Base-by-base conservation (phyloP, 352 stramenopile genomes). In the Pseudoperonospora humuli region DNA sequence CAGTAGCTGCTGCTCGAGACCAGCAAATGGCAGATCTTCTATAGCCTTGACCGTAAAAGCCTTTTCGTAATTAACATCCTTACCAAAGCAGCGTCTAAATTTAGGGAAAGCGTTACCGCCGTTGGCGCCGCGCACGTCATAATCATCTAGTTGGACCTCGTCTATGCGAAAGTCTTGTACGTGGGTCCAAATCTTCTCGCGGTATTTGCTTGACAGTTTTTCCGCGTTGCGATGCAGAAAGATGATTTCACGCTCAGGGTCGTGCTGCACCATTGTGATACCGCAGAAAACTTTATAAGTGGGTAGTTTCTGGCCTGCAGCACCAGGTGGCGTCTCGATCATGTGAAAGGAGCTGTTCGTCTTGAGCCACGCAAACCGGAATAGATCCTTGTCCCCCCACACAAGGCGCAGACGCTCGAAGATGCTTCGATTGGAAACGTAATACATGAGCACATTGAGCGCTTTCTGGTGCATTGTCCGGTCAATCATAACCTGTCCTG, bases 361-460 rank as follows among this genome's bases (percentile, higher is more conserved):
- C 52, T 86, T 87, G 19, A 81, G 52, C 78, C 78, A 90, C 33
- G 75, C 78, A 11, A 91, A 74, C 13, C 79, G 75, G 46, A 88
- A 91, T 3, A 90, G 39, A 39, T 90, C 78, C 48, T 91, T 91
- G 54, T 91, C 79, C 10, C 79, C 79, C 74, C 74, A 88, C 26
- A 86, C 64, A 8, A 90, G 63, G 7, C 56, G 51, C 40, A 88
- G 36, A 15, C 62, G 39, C 29, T 85, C 70, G 20, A 70, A 54
- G 5, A 71, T 39, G 11, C 55, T 45, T 2, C 68, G 69, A 18
- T 63, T 24, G 9, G 68, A 64, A 11, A 70, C 73, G 47, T 84
- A 92, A 56, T 81, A 85, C 70, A 86, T 83, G 36, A 92, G 57
- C 20, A 66, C 62, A 33, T 84, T 76, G 23, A 92, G 40, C 7